Conservation (phyloP, 1,284 basidiomycete genomes). For the Trichosporon faecale region DNA sequence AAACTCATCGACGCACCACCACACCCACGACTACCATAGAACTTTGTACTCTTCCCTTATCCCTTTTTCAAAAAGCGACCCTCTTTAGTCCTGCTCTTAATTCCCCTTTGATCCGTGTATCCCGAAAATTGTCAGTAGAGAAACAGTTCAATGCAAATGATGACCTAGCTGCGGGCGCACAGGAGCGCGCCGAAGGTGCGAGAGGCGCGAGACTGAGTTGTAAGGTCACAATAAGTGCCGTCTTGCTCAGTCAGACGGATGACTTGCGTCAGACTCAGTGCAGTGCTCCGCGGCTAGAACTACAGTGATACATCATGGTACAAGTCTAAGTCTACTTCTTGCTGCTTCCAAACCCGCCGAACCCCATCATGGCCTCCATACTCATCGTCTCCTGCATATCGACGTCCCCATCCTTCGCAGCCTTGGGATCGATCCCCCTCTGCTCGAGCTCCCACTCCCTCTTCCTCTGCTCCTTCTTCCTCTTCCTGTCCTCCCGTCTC, state of each 20-base stretch:
- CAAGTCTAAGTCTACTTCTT: conserved; percentile 16
- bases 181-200: neutral
- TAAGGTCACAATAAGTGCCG: too few relatives aligned
- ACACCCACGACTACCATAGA: neutral
- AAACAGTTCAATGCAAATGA: conserved; percentile 2
- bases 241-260: too few relatives aligned
- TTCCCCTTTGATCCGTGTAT: neutral
- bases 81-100: neutral
- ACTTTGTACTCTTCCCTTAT: neutral
- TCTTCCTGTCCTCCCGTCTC: conserved; percentile 38
- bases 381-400: conserved; percentile 51
- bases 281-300: neutral
- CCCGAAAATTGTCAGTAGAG: conserved; percentile 12
- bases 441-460: conserved; percentile 12
- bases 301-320: neutral
- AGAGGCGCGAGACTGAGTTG: neutral
- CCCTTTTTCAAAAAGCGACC: neutral
- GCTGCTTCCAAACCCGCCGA: conserved; percentile 71
- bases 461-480: conserved; percentile 28
- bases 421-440: conserved; percentile 23
- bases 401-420: conserved; percentile 19
- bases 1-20: neutral
- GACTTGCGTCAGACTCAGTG: too few relatives aligned
- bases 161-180: neutral
- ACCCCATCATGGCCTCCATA: conserved; percentile 87